Base-by-base conservation (phyloP, 306 rosid species). In the Rosa rugosa region DNA sequence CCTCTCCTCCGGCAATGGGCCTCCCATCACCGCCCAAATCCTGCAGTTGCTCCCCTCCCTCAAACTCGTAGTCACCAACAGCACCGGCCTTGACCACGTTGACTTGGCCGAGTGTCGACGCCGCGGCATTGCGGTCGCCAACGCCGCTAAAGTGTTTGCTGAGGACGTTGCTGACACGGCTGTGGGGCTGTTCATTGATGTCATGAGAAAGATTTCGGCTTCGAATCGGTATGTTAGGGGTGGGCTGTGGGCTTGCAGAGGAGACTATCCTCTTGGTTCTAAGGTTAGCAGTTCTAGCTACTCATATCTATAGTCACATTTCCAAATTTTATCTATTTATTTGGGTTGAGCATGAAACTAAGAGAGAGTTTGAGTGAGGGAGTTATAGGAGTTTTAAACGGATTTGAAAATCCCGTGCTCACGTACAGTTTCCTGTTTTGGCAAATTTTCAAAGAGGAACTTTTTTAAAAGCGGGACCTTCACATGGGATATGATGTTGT, bases 111-210 rank as follows among this genome's bases (percentile, higher is more conserved):
- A 77, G 50, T 77, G 80, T 17, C 71, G 53, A 36, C 56, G 75
- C 7, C 85, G 78, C 18, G 75, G 72, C 16, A 23, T 84, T 5
- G 67, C 71, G 69, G 6, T 89, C 8, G 89, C 89, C 57, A 63
- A 49, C n/a, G 84, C 87, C 1, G 78, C 85, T 6, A 77, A 59
- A 67, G 2, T 79, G 4, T 88, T 51, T 41, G 81, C 91, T 0
- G 86, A 79, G 27, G 91, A 89, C 41, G 94, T 81, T 1, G 92
- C 92, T 1, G 90, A 89, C 53, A 13, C 80, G 75, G 91, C 90
- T 0, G 83, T 89, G 3, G 94, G 83, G 7, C 75, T 91, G 81
- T 46, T 88, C 42, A 75, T 89, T 18, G 90, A 89, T 5, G 92
- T 86, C 4, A 53, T 79, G 0, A 77, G 87, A 42, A 86, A 79